Base-by-base conservation (phyloP, 768 basidiomycete species). In the Xanthoconium purpureum region DNA sequence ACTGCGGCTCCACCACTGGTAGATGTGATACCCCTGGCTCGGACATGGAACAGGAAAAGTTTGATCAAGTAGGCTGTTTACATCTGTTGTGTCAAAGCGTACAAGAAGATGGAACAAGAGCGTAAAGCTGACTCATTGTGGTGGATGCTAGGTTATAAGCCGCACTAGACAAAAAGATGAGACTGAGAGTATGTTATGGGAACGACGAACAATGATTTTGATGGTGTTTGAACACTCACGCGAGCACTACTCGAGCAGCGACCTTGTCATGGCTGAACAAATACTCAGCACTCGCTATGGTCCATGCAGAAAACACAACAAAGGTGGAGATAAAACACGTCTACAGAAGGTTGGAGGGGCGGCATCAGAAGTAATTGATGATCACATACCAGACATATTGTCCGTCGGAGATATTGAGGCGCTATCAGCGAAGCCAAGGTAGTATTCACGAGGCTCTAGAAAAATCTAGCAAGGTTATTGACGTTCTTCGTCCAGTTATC, bases 11-110 rank as follows among this genome's bases (percentile, higher is more conserved):
- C 79, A 82, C 75, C 77, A 81, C 60, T 86, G 82, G 74, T 82
- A 85, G 15, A 86, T 63, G 5, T 83, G 71, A 86, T 78, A 38
- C 85, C 85, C 66, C 78, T 81, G 1, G 85, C 78, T 54, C 85
- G 82, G 30, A 78, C 77, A 57, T 82, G 80, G 70, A 76, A 87
- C 0, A 85, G 84, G 75, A 87, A 86, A 33, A 87, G 65, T 63
- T 87, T 85, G 18, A 86, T 83, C 57, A 85, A 69, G 76, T 76
- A 86, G 3, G 84, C 83, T 83, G 61, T 36, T 40, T 12, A 28
- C 13, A 63, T 24, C 14, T 10, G 11, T 29, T 20, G 33, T 13
- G 11, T 62, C 45, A 52, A 30, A 15, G 1, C 12, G 12, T 29
- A 5, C 15, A 18, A 11, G 11, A n/a, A 18, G 14, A 3, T 33